Evolutionary conservation across 306 rosid genomes (phyloP).

Genomic region (Cucurbita moschata): DNA sequence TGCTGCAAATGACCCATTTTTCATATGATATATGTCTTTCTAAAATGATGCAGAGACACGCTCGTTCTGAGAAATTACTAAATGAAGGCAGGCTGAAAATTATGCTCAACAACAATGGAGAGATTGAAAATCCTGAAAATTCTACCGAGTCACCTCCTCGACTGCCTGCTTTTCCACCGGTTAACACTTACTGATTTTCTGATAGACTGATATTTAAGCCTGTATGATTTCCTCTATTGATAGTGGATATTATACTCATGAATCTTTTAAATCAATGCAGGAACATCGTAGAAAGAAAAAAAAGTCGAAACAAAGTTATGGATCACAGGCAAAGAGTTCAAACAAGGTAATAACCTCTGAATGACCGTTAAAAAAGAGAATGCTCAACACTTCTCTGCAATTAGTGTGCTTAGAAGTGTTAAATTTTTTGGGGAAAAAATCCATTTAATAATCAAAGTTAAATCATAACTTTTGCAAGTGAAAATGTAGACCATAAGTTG

Average conservation of each 20-base stretch:
- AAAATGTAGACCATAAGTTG: no score
- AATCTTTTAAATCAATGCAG: not conserved
- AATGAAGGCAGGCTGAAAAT: constrained; percentile 62
- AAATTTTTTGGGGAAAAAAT: not conserved
- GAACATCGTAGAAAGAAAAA: constrained; percentile 3
- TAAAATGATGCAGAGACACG: constrained; percentile 46
- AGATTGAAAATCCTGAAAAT: constrained; percentile 43
- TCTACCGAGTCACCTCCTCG: constrained; percentile 27
- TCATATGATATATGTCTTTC: not conserved
- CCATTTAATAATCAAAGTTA: not conserved
- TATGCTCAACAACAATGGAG: constrained; percentile 66
- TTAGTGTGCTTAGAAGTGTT: not conserved
- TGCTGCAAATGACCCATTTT: not conserved
- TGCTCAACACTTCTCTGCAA: not conserved
- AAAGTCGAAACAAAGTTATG: not conserved
- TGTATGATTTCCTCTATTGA: not conserved
- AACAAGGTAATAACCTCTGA: not conserved
- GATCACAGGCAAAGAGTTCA: not conserved
- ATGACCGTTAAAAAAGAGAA: not conserved
- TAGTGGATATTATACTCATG: not conserved
- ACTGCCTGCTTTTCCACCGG: constrained; percentile 30
- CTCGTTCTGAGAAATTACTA: constrained; percentile 65
- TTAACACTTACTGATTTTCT: constrained; percentile 11
- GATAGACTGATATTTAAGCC: not conserved
- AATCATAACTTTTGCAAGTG: no score